phyloP scores from a whole-genome alignment of 768 basidiomycete species.

The Kwoniella heveanensis region DNA sequence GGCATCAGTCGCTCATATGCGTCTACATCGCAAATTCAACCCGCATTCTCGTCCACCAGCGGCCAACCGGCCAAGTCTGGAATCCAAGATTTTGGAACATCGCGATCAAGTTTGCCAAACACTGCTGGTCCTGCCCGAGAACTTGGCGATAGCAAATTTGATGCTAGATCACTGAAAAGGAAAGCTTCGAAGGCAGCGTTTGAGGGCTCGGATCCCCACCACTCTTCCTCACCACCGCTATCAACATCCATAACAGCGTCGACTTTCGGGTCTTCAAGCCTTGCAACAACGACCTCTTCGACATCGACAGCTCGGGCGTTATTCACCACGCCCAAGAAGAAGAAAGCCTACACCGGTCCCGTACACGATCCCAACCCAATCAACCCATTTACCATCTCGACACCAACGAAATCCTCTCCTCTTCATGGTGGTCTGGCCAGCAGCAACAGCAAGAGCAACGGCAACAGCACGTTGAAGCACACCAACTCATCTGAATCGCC shows the following conservation, averaged over 20 bases:
- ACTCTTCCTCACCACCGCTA: conserved; percentile 7
- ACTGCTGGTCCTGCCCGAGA: background rate
- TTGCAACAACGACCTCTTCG: conserved; percentile 8
- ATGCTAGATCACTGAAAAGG: conserved; percentile 23
- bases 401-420: conserved; percentile 13
- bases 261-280: background rate
- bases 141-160: background rate
- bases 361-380: conserved; percentile 46
- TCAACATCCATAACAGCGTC: background rate
- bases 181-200: conserved; percentile 38
- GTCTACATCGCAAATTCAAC: background rate
- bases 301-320: conserved; percentile 15
- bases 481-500: conserved; percentile 30
- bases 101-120: conserved; percentile 1
- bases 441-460: background rate
- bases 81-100: conserved; percentile 10
- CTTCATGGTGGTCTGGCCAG: background rate
- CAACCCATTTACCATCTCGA: conserved; percentile 37
- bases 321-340: conserved; percentile 39
- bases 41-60: background rate
- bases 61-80: background rate
- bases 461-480: background rate
- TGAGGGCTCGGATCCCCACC: background rate
- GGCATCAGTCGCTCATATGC: background rate
- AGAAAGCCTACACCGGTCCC: conserved; percentile 39